These are phyloP conservation scores for Neurospora pannonica DNA, from an alignment of 495 filamentous ascomycete species.

Conservation along the genomic window DNA sequence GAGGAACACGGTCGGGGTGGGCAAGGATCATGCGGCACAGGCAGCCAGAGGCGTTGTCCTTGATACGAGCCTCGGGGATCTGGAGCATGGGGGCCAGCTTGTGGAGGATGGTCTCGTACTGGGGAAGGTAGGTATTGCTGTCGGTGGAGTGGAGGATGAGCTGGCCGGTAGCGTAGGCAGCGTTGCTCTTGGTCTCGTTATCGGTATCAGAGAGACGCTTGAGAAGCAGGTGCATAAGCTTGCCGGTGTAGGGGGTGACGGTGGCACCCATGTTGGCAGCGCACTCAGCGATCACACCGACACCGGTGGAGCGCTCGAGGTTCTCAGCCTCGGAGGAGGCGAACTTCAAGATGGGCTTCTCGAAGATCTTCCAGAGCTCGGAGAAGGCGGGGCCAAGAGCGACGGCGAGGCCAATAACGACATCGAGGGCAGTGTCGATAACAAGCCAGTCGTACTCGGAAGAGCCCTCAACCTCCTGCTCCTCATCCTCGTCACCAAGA, in stretches of 20 bases:
- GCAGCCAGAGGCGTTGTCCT: slow-evolving; percentile 93
- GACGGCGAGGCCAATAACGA: slow-evolving; percentile 69
- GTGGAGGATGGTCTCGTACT: slow-evolving; percentile 63
- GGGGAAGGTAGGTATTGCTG: slow-evolving; percentile 57
- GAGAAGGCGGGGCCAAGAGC: slow-evolving; percentile 74
- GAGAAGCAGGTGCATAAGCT: slow-evolving; percentile 69
- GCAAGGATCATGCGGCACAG: slow-evolving; percentile 83
- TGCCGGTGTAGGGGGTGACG: slow-evolving; percentile 66
- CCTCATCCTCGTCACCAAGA: slow-evolving; percentile 66
- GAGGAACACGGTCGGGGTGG: slow-evolving; percentile 67
- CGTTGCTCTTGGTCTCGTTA: slow-evolving; percentile 86
- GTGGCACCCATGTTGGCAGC: slow-evolving; percentile 71
- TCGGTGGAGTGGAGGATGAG: slow-evolving; percentile 71
- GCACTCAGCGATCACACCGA: slow-evolving; percentile 89
- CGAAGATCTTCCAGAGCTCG: slow-evolving; percentile 87
- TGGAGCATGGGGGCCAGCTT: slow-evolving; percentile 80
- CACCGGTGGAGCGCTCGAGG: slow-evolving; percentile 76
- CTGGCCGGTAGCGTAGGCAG: slow-evolving; percentile 81
- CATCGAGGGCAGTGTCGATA: slow-evolving; percentile 88
- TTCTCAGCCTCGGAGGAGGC: slow-evolving; percentile 67
- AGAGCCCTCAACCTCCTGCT: slow-evolving; percentile 56
- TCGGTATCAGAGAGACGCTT: slow-evolving; percentile 88
- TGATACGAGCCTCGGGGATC: slow-evolving; percentile 61
- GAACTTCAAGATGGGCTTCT: slow-evolving; percentile 81
- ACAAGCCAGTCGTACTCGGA: slow-evolving; percentile 97